Percentiles rank a stretch among this genome's conserved stretches.
Evolutionary conservation across 768 basidiomycete species (phyloP).

Genomic region (Tricholoma furcatifolium): DNA sequence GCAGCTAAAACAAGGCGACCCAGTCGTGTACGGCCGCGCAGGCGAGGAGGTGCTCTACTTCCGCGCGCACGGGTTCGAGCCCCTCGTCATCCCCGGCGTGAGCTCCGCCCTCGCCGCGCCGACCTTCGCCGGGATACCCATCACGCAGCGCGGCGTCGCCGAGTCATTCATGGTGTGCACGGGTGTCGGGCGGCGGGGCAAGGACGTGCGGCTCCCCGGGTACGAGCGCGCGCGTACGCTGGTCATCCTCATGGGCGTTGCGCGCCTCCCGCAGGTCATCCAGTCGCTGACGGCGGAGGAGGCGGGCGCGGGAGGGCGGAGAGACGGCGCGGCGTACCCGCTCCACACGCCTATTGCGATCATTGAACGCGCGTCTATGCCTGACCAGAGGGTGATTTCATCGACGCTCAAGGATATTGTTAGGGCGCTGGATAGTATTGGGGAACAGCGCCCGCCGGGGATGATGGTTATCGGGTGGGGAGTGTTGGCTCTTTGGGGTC

Average conservation of each 20-base stretch:
- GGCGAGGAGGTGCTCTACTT: conserved; percentile 96
- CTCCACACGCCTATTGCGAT: conserved; percentile 81
- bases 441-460: conserved; percentile 91
- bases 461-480: conserved; percentile 97
- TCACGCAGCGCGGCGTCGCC: conserved; percentile 93
- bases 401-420: conserved; percentile 77
- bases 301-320: conserved; percentile 20
- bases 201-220: conserved; percentile 79
- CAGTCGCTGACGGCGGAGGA: conserved; percentile 44
- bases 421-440: conserved; percentile 66
- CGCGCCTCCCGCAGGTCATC: conserved; percentile 73
- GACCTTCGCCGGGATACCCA: conserved; percentile 85
- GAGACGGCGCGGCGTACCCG: conserved; percentile 62
- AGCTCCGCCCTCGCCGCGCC: conserved; percentile 90
- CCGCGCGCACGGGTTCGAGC: conserved; percentile 80
- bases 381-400: conserved; percentile 83
- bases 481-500: conserved; percentile 70
- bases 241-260: conserved; percentile 93
- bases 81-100: conserved; percentile 86
- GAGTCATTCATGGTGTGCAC: conserved; percentile 91
- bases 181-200: conserved; percentile 87
- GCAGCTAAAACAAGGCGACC: conserved; percentile 98
- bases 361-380: conserved; percentile 91
- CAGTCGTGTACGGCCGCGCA: conserved; percentile 89
- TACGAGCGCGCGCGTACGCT: conserved; percentile 83